Evolutionary conservation across 345 rosid species (phyloP), one percentile per base, ranked within the genome.

Genomic region (Citrus mangshanensis): DNA sequence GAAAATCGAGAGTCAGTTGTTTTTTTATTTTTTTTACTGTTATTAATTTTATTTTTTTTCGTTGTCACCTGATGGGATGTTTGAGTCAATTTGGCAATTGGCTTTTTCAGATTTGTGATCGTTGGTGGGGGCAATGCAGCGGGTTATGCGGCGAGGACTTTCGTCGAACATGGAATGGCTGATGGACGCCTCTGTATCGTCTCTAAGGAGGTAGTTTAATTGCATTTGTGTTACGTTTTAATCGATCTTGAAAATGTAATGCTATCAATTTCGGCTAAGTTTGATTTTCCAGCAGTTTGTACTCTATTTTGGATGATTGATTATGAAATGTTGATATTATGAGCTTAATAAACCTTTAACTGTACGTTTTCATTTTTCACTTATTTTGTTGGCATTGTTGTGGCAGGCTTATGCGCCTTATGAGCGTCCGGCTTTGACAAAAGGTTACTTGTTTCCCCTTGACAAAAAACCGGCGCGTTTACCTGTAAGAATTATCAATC

Each of bases 121-220:
- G 88, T 95, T 78, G 99, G 99, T 30, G 99, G 99, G 27, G 99
- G 99, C 27, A 95, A 95, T 89, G 91, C 99, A n/a, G 98, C 98
- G 10, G 99, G 99, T 34, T 95, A 95, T 82, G 98, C 97, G 9
- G 99, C 99, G 3, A 85, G 92, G 86, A 88, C 94, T 70, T 95
- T 95, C 79, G 97, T 92, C n/a, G 99, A 95, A 51, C 91, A 92
- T 34, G 98, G 93, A 27, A 89, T 95, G 97, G 97, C 99, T 27
- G 92, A 93, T 85, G 97, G 98, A 70, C 88, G 88, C 54, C 97
- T 95, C 30, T 95, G 98, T 75, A 89, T 95, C 77, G 99, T 95
- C 0, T 84, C 96, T 19, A 92, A 91, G 88, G 99, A 95, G 97
- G 98, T 95, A 49, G 67, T 12, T 75, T 38, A 19, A 58, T 24